Evolutionary conservation across 768 basidiomycete species (phyloP), one percentile per base, ranked within the genome.

Genomic region (Boletus huronensis): DNA sequence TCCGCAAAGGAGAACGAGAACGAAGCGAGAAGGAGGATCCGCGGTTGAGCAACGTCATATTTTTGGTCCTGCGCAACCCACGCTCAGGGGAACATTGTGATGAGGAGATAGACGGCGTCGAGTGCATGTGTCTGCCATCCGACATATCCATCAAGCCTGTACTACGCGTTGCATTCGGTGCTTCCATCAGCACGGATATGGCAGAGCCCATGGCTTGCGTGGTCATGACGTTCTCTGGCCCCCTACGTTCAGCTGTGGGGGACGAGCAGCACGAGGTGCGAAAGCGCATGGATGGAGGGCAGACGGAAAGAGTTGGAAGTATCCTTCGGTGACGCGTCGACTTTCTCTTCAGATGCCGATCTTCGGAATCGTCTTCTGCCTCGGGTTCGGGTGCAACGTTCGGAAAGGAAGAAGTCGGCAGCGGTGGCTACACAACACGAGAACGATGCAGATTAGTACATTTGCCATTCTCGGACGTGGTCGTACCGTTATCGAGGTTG

Each of bases 61-160:
- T 72, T 55, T 73, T 74, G 57, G 70, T 72, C 51, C 76, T 74
- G 48, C 75, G 75, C 11, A 79, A 59, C 14, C 70, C 72, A n/a
- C 68, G 74, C 17, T 44, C 59, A 55, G 70, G 69, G 38, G 60
- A 67, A 48, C 58, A 64, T 23, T 55, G 62, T 26, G 65, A 69
- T 1, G 70, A 67, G 1, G 63, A 58, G 38, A 59, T 16, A 26
- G 64, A 70, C 44, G 50, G 42, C 44, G 59, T 65, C 36, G 69
- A 62, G 42, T 46, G 53, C 55, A 53, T 55, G 25, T 53, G 58
- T 6, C 50, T 42, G 6, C 44, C 47, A 39, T 59, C 49, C n/a
- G 59, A 61, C 55, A 51, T 55, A 14, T 56, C 58, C 55, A 62
- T 26, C 35, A 61, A 59, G 14, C 57, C 58, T 42, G 60, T 59